A percentile compares a stretch with the other conserved stretches of the same genome.
These are phyloP conservation scores for Fusarium praegraminearum DNA, from an alignment of 2,329 filamentous ascomycete species.

Conservation along the genomic window DNA sequence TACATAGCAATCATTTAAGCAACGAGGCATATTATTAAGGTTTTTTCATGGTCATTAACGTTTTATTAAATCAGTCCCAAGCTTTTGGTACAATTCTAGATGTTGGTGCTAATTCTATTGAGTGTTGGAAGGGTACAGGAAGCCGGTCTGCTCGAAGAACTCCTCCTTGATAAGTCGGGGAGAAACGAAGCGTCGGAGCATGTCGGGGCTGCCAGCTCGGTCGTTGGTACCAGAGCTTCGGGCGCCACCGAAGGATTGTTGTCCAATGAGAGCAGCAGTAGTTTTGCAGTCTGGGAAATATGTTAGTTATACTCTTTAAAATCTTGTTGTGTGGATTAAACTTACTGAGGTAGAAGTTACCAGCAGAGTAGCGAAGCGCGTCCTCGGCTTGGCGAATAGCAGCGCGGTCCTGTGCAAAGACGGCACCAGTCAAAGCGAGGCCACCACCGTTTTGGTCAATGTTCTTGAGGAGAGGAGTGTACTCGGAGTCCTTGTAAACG, in stretches of 20 bases:
- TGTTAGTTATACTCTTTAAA: background rate
- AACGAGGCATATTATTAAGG: background rate
- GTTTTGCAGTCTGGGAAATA: slow-evolving; percentile 61
- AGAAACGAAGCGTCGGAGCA: slow-evolving; percentile 64
- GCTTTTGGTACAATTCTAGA: slow-evolving; percentile 37
- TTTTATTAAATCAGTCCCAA: slow-evolving; percentile 24
- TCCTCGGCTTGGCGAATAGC: slow-evolving; percentile 64
- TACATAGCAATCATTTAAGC: background rate
- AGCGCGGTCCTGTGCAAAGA: slow-evolving; percentile 62
- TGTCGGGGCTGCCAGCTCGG: slow-evolving; percentile 65
- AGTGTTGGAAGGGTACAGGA: slow-evolving; percentile 64
- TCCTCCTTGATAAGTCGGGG: slow-evolving; percentile 66
- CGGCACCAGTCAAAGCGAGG: slow-evolving; percentile 61
- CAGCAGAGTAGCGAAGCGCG: slow-evolving; percentile 64
- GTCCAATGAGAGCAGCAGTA: slow-evolving; percentile 66
- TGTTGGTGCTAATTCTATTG: slow-evolving; percentile 34
- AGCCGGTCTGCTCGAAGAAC: slow-evolving; percentile 54
- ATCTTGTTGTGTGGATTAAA: background rate
- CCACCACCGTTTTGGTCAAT: slow-evolving; percentile 58
- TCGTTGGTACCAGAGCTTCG: slow-evolving; percentile 67
- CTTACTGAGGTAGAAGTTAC: slow-evolving; percentile 67
- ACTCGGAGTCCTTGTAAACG: slow-evolving; percentile 77
- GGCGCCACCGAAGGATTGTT: slow-evolving; percentile 67
- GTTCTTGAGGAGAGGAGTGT: slow-evolving; percentile 50
- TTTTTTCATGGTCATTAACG: background rate